Percentiles rank a stretch among this genome's conserved stretches.
These are phyloP conservation scores for Paxillus involutus DNA, from an alignment of 768 basidiomycete genomes.

Conservation along the genomic window DNA sequence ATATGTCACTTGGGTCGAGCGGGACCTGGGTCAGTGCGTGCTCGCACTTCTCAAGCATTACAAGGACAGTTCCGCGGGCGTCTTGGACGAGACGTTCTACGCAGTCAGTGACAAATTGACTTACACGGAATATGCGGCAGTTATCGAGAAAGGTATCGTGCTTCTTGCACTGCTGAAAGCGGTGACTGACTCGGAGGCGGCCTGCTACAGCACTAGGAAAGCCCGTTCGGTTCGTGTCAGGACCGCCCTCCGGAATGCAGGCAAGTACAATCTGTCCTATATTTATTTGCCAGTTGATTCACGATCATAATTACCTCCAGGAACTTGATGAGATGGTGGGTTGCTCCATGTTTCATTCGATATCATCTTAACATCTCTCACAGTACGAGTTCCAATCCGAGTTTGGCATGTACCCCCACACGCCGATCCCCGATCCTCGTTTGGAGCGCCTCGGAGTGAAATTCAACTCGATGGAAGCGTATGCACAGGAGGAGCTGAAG, in stretches of 20 bases:
- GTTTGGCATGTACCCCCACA: constrained; percentile 19
- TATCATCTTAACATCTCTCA: background rate
- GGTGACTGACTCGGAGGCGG: background rate
- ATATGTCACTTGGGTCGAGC: constrained; percentile 23
- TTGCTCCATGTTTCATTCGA: background rate
- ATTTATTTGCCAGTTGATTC: background rate
- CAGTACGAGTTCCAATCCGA: constrained; percentile 27
- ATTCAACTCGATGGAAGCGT: constrained; percentile 18
- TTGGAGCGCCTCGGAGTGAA: constrained; percentile 26
- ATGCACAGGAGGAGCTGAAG: constrained; percentile 22
- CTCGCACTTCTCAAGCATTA: constrained; percentile 26
- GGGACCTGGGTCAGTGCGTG: constrained; percentile 21
- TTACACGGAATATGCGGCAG: constrained; percentile 13
- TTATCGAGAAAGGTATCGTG: constrained; percentile 17
- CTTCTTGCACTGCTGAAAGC: background rate
- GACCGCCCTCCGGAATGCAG: constrained; percentile 16
- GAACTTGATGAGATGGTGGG: constrained; percentile 29
- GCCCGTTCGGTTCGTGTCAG: constrained; percentile 23
- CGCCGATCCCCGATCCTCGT: constrained; percentile 25
- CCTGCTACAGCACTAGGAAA: constrained; percentile 23
- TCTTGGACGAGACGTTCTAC: constrained; percentile 25
- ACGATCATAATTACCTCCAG: background rate
- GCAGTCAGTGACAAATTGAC: constrained; percentile 22
- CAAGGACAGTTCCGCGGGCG: constrained; percentile 12
- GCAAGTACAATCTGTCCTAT: background rate